Evolutionary conservation across 202 grass and related monocot species (phyloP), one percentile per base, ranked within the genome.

Genomic region (Brachypodium distachyon): DNA sequence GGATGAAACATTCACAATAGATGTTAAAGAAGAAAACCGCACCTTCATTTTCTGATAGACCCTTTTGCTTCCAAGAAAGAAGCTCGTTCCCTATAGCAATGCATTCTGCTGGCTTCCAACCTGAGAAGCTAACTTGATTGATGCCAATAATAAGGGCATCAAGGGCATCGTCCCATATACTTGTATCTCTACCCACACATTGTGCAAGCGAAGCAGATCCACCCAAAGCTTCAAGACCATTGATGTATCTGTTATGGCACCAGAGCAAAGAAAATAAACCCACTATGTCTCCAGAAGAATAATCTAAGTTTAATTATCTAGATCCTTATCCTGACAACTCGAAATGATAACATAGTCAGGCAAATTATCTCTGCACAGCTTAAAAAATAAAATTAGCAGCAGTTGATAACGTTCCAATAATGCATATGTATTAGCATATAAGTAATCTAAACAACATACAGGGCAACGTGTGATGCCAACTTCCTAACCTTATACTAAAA

Each of bases 101-200:
- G 72, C 95, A 98, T 76, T 98, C 95, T 43, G 84, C 82, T 34
- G 41, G 76, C 84, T 86, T 94, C 95, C 95, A 98, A 67, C 95
- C 89, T 43, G 95, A 98, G 84, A 92, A 86, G 39, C 73, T 74
- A 77, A 94, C 73, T 85, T 98, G 95, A 62, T 87, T 54, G 70
- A 98, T 78, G 53, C 95, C 91, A 88, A 81, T 82, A 60, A 82
- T 80, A 60, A 98, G 85, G 61, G 91, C 91, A 67, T 92, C 91
- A 88, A 98, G 83, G 54, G 87, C 54, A 84, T 82, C 68, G 28
- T 73, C 72, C 91, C 91, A 98, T 84, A 74, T 22, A 70, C 65
- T 89, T 78, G 55, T 82, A 86, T 84, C 84, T 72, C 49, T 86
- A 52, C 61, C 73, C 36, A 92, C 66, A 83, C 72, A 85, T 61